Base-by-base conservation (phyloP, 768 basidiomycete genomes). In the Mrakia blollopis region DNA sequence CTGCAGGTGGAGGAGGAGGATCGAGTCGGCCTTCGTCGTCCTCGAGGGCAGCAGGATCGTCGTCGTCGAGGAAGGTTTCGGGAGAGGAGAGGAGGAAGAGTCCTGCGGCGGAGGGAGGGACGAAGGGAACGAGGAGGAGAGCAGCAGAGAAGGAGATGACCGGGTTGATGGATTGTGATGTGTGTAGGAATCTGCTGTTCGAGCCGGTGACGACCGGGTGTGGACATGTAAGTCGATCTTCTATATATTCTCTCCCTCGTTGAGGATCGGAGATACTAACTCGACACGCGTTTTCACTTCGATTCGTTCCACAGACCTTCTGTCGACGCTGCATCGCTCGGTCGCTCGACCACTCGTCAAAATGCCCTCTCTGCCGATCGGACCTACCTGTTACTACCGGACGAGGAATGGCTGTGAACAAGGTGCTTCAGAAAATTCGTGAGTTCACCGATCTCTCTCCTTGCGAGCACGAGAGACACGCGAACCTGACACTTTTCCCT, bases 201-300 rank as follows among this genome's bases (percentile, higher is more conserved):
- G 89, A 92, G 79, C 94, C 96, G 8, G 87, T 94, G 71, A 98
- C 96, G 23, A 92, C 95, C 4, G 92, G 93, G 18, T 98, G 96
- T 83, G 95, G 98, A 83, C 96, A 98, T 85, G 93, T 92, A 69
- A 78, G 81, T 82, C 11, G 10, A 28, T 44, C 35, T 47, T 61
- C 41, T 7, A 70, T 37, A 76, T 47, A 39, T 62, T 30, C 3
- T 16, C 5, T 21, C 21, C 72, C 16, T 25, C 63, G 28, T 28
- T 67, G 39, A 57, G 32, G 52, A 54, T 50, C 14, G 18, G 14
- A n/a, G 47, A 50, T 14, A 18, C 35, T 44, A 57, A 70, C 32
- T 63, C 25, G 14, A 23, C 16, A 50, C 47, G 47, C 35, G 50
- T 60, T 44, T 63, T 79, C 73, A n/a, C n/a, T n/a, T n/a, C 74